These are phyloP conservation scores for Hanseniaspora vineae DNA, from an alignment of 805 yeast genomes.

Conservation along the genomic window DNA sequence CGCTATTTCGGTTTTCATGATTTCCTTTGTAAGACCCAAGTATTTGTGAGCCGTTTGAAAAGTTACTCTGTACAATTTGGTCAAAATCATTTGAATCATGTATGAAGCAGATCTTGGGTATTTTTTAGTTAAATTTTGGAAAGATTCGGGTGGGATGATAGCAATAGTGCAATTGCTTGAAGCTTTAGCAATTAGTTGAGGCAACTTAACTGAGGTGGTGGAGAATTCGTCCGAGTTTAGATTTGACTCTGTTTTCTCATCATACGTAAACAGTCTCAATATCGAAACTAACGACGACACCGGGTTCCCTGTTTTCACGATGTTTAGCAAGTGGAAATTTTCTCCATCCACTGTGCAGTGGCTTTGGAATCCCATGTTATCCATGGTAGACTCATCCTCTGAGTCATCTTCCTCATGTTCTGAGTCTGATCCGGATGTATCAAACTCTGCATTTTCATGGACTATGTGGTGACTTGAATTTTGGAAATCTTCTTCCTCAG, in stretches of 20 bases:
- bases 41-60: constrained; percentile 82
- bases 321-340: constrained; percentile 63
- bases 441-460: too few species aligned
- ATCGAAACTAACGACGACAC: constrained; percentile 74
- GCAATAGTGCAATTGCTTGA: constrained; percentile 71
- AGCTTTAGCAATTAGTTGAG: constrained; percentile 61
- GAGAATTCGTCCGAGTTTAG: not conserved
- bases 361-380: constrained; percentile 8
- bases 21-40: constrained; percentile 71
- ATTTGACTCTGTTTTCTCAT: constrained; percentile 3
- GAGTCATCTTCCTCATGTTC: constrained; percentile 18
- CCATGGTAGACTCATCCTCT: constrained; percentile 15
- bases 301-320: constrained; percentile 73
- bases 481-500: too few species aligned
- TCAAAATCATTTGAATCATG: constrained; percentile 82
- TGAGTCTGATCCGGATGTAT: constrained; percentile 10
- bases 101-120: constrained; percentile 88
- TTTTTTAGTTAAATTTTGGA: constrained; percentile 52
- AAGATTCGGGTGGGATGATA: constrained; percentile 78
- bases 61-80: constrained; percentile 80
- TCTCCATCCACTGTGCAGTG: constrained; percentile 37
- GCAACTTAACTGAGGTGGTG: constrained; percentile 7
- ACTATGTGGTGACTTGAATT: too few species aligned
- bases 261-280: constrained; percentile 54
- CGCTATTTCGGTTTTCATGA: constrained; percentile 59